Evolutionary conservation across 164 flowering plant species (phyloP), one percentile per base, ranked within the genome.

Genomic region (grape (Vitis vinifera)): DNA sequence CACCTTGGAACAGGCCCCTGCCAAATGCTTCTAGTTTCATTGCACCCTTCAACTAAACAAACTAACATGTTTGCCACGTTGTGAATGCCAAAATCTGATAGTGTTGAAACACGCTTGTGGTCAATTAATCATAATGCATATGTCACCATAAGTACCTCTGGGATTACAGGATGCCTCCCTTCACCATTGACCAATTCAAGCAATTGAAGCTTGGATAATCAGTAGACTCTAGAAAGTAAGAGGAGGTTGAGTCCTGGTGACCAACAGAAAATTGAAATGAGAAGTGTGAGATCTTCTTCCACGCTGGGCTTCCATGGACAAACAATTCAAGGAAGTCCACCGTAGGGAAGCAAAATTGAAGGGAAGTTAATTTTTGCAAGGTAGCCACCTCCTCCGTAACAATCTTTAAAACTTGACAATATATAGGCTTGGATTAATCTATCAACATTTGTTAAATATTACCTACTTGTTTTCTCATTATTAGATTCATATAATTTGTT

Each of bases 231-330:
- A 55, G 27, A 11, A 14, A 23, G n/a, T 13, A 63, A 50, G 9
- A 55, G 1, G 14, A 50, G 12, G 4, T 2, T 3, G 37, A 9
- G 13, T 29, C 15, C 1, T 52, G 51, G 30, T 1, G 8, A 23
- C 78, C 78, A 13, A 75, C 67, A n/a, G 2, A 65, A 30, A 70
- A 47, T 16, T 62, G 55, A 19, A 75, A 75, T 60, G 53, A 31
- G 62, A 30, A 69, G 29, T 11, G 5, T 4, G n/a, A 3, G 11
- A 19, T 19, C 19, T 66, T 15, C 44, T 27, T 66, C 73, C 78
- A 66, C 14, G 61, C 60, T 17, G 6, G 14, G 55, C 62, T 60
- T 0, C 13, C 63, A n/a, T 10, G 2, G 23, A 65, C 48, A 48
- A 65, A 77, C 2, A 4, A 49, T 44, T 61, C 13, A 13, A 69